Base-by-base conservation (phyloP, 345 rosid genomes). In the Eucalyptus melliodora region DNA sequence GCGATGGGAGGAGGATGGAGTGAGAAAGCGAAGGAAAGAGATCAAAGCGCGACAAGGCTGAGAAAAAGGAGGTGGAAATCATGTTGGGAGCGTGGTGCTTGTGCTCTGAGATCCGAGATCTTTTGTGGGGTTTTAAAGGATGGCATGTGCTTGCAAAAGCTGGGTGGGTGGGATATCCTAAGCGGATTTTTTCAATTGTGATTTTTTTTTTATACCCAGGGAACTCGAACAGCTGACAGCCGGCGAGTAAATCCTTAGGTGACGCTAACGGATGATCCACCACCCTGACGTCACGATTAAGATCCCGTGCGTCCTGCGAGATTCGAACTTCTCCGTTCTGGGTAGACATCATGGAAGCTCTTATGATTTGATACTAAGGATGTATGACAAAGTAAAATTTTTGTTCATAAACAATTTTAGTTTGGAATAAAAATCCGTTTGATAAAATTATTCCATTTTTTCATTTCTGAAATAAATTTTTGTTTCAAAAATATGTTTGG, bases 241-340 rank as follows among this genome's bases (percentile, higher is more conserved):
- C 50, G 14, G 50, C 5, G 5, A 2, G 2, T 47, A 47, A 47
- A 47, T 1, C 14, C 4, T 11, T 1, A 2, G 15, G 5, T 0
- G 15, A 49, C 15, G 15, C 15, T 49, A 49, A 5, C 0, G 5
- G 5, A 49, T 0, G 50, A 49, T 1, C 15, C 2, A 49, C 50
- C 15, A 12, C 15, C 0, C 0, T 0, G 15, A 49, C 5, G 1
- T 49, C 5, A 0, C 5, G 5, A 14, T 49, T 49, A 49, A 49
- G 0, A 49, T 49, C 50, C 0, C 2, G 5, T 49, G 14, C 0
- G 5, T 49, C 50, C 14, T 47, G 50, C 50, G 5, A 1, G 14
- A 49, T 49, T 49, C 14, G 50, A 49, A 49, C 14, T 49, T 49
- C 0, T 49, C 5, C 5, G 2, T 49, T 1, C 14, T 12, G 0